These are phyloP conservation scores for Nowakowskiella sp. DNA, from an alignment of 192 early-diverging fungal genomes.

Conservation along the genomic window DNA sequence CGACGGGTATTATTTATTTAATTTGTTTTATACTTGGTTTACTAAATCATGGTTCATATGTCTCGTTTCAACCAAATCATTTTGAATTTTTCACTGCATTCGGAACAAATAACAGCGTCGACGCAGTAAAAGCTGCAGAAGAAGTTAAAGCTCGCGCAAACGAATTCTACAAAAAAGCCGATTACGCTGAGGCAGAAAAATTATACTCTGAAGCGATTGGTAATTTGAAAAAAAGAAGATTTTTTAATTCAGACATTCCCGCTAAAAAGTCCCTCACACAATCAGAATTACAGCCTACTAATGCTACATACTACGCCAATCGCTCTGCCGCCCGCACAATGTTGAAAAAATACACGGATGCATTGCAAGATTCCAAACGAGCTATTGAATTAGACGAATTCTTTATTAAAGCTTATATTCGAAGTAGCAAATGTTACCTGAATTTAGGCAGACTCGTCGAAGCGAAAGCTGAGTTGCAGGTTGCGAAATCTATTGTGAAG, in stretches of 20 bases:
- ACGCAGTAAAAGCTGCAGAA: too few species aligned
- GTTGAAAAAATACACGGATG: slow-evolving; percentile 50
- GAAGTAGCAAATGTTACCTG: slow-evolving; percentile 66
- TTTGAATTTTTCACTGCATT: too few species aligned
- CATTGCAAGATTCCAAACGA: slow-evolving; percentile 53
- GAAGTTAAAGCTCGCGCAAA: slow-evolving; percentile 63
- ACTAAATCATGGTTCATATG: too few species aligned
- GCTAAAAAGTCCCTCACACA: neutral
- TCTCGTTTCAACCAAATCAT: too few species aligned
- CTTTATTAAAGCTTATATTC: slow-evolving; percentile 56
- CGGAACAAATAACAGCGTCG: too few species aligned
- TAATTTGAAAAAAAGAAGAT: slow-evolving; percentile 16
- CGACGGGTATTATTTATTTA: too few species aligned
- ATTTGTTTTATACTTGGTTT: too few species aligned
- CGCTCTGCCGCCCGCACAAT: slow-evolving; percentile 73
- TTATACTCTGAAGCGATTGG: slow-evolving; percentile 66
- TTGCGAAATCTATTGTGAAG: neutral
- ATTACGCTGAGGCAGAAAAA: slow-evolving; percentile 59
- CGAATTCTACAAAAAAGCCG: slow-evolving; percentile 56
- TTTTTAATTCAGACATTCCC: slow-evolving; percentile 10
- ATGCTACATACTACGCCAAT: slow-evolving; percentile 65
- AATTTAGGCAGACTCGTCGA: slow-evolving; percentile 62
- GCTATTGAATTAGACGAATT: slow-evolving; percentile 50
- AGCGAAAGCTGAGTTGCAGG: slow-evolving; percentile 19
- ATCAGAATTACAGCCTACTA: slow-evolving; percentile 45